A percentile compares a stretch with the other conserved stretches of the same genome.
Conservation (phyloP, 1,284 basidiomycete species). For the Cryptococcus jaspeensis region DNA sequence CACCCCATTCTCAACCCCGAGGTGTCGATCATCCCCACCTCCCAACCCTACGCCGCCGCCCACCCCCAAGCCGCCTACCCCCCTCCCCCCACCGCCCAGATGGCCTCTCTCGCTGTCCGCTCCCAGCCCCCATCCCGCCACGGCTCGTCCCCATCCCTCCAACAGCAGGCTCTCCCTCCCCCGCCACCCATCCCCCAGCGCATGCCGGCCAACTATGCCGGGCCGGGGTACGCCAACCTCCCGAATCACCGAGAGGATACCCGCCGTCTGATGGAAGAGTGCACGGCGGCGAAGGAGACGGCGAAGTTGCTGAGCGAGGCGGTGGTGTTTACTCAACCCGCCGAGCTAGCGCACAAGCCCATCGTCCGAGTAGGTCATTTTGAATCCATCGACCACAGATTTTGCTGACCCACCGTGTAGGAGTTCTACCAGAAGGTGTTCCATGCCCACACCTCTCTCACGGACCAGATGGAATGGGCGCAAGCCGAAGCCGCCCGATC, state of each 20-base stretch:
- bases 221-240: constrained; percentile 31
- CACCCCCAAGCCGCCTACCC: constrained; percentile 10
- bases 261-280: constrained; percentile 38
- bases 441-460: constrained; percentile 47
- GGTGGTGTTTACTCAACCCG: constrained; percentile 37
- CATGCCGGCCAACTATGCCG: constrained; percentile 12
- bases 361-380: constrained; percentile 39
- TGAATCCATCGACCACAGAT: too few species aligned
- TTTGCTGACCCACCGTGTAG: constrained; percentile 18
- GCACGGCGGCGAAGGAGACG: constrained; percentile 37
- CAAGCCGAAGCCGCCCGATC: constrained; percentile 50
- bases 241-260: constrained; percentile 44
- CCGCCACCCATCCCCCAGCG: constrained; percentile 6
- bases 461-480: constrained; percentile 53
- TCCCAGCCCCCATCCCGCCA: constrained; percentile 15
- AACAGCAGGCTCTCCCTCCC: constrained; percentile 7
- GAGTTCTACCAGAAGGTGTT: constrained; percentile 51
- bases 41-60: constrained; percentile 1
- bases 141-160: constrained; percentile 13
- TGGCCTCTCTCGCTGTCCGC: constrained; percentile 6
- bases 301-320: constrained; percentile 43
- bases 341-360: constrained; percentile 34
- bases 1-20: constrained; percentile 35
- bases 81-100: constrained; percentile 4
- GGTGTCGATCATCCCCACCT: constrained; percentile 2